Evolutionary conservation across 2,329 filamentous ascomycete species (phyloP).

Genomic region (Colletotrichum sp.): DNA sequence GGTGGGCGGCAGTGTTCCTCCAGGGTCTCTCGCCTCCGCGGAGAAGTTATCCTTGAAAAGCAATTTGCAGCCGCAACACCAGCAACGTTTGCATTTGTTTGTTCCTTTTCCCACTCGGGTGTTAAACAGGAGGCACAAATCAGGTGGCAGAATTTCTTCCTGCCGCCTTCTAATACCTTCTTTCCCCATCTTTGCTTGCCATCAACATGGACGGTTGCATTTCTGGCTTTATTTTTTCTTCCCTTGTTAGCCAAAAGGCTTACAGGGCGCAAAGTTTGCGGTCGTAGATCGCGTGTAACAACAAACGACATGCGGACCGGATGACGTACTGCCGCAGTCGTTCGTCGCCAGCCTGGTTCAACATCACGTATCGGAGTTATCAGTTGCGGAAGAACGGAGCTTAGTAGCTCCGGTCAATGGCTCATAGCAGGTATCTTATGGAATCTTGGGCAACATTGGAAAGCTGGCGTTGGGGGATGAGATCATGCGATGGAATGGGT

Average conservation of each 20-base stretch:
- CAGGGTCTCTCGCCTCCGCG: conserved; percentile 11
- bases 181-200: not conserved
- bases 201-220: not conserved
- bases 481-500: not conserved
- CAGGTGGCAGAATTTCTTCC: not conserved
- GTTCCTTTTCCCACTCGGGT: not conserved
- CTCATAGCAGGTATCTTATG: not conserved
- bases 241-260: not conserved
- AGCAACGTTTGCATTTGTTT: conserved; percentile 3
- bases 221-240: not conserved
- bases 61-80: not conserved
- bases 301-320: not conserved
- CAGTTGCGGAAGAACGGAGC: not conserved
- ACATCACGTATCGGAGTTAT: not conserved
- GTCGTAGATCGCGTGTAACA: conserved; percentile 12
- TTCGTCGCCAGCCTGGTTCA: not conserved
- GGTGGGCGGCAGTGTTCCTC: not conserved
- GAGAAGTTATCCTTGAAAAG: conserved; percentile 17
- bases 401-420: conserved; percentile 3
- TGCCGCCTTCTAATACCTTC: not conserved
- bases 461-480: not conserved
- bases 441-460: not conserved
- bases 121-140: not conserved
- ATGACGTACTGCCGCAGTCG: not conserved
- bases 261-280: conserved; percentile 11